Evolutionary conservation across 2,329 filamentous ascomycete genomes (phyloP).

Genomic region (Cercospora berteroae): DNA sequence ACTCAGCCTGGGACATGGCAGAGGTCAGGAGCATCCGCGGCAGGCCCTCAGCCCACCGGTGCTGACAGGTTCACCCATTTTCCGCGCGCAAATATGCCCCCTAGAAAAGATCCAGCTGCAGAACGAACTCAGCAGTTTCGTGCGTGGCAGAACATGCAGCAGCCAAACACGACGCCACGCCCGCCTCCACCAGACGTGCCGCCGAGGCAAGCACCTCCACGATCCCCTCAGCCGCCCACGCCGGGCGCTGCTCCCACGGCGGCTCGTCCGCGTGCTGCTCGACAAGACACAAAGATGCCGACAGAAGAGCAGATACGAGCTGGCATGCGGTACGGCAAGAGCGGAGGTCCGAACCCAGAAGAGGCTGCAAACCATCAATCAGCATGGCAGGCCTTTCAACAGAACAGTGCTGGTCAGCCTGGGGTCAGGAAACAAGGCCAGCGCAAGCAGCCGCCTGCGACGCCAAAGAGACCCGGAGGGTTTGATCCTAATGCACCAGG

Average conservation of each 20-base stretch:
- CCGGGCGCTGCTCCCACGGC: slow-evolving; percentile 15
- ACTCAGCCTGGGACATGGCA: slow-evolving; percentile 42
- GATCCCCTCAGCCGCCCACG: slow-evolving; percentile 29
- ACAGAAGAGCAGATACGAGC: slow-evolving; percentile 40
- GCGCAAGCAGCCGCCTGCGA: slow-evolving; percentile 34
- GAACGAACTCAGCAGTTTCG: slow-evolving; percentile 47
- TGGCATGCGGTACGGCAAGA: slow-evolving; percentile 36
- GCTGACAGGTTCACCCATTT: slow-evolving; percentile 50
- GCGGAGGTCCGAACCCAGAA: slow-evolving; percentile 19
- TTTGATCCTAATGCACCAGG: slow-evolving; percentile 59
- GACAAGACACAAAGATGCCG: slow-evolving; percentile 38
- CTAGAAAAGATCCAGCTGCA: slow-evolving; percentile 40
- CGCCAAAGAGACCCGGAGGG: slow-evolving; percentile 52
- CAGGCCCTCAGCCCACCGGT: slow-evolving; percentile 36
- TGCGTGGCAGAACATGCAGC: slow-evolving; percentile 52
- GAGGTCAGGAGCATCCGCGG: slow-evolving; percentile 27
- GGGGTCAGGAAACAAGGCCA: slow-evolving; percentile 41
- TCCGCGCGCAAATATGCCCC: slow-evolving; percentile 31
- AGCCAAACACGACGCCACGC: slow-evolving; percentile 31
- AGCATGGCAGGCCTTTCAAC: slow-evolving; percentile 37
- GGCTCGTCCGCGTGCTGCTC: slow-evolving; percentile 22
- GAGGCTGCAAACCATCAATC: slow-evolving; percentile 36
- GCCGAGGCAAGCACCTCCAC: slow-evolving; percentile 21
- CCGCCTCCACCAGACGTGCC: slow-evolving; percentile 25
- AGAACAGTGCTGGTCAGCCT: slow-evolving; percentile 29